Base-by-base conservation (phyloP, 208 protist genomes). In the Leishmania turanica region DNA sequence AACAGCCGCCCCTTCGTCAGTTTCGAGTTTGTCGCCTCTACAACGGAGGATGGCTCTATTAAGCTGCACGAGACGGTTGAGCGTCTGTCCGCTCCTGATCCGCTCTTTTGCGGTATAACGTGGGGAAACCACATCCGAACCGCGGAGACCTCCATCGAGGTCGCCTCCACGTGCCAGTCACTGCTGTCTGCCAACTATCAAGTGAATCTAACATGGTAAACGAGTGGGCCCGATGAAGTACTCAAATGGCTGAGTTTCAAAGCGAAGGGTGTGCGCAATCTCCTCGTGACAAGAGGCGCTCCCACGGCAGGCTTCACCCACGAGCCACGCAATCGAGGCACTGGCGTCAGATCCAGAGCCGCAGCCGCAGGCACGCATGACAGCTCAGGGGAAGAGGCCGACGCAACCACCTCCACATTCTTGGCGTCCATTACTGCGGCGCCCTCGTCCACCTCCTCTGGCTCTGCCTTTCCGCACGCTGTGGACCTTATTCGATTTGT, bases 121-220 rank as follows among this genome's bases (percentile, higher is more conserved):
- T 99, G 98, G 96, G 95, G 92, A 40, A 95, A 95, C 45, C 92
- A 89, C 65, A 96, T 96, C 45, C 82, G 70, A 56, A 98, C 96
- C 21, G 81, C 87, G 2, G 91, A 95, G 24, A 88, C 93, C 13
- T 97, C 96, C 1, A 88, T 98, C 19, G 95, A 97, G 73, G 91
- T 99, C 56, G 84, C 85, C 42, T 42, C 81, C 1, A 93, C 86
- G 13, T 89, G 88, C 42, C 95, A 98, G 81, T 86, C 91, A 45
- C 71, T 94, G 6, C 85, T 92, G 42, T 91, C 91, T 34, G 47
- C 98, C 27, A 97, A 99, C 66, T 97, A 88, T n/a, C 93, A 97
- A 91, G 91, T 99, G 80, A 98, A 99, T 84, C 62, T 99, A 7
- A 99, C 98, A 3, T 97, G 96, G 74, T 97, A 96, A 47, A 98